These are phyloP conservation scores for Ceratocystis ficicola DNA, from an alignment of 2,329 filamentous ascomycete species.

Conservation along the genomic window DNA sequence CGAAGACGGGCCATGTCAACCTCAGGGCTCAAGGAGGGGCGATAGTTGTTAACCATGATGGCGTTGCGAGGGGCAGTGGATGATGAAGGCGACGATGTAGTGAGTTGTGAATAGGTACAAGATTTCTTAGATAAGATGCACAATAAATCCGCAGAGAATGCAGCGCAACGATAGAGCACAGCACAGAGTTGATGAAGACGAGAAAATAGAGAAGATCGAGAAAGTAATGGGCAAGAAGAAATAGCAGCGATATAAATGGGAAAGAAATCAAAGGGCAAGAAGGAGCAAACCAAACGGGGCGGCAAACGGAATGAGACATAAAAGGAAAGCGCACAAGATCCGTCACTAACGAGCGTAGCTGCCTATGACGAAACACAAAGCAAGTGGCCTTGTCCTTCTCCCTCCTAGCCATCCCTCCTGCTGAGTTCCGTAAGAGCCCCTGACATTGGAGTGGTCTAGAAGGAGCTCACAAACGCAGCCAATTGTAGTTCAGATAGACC, in stretches of 20 bases:
- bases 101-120: not conserved
- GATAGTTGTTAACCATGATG: slow-evolving; percentile 15
- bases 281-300: not conserved
- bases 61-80: not conserved
- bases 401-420: not conserved
- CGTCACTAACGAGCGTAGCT: not conserved
- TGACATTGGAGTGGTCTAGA: not conserved
- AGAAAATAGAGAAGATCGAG: not conserved
- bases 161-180: not conserved
- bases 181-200: not conserved
- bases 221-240: not conserved
- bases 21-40: not conserved
- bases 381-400: not conserved
- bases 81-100: slow-evolving; percentile 1
- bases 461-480: slow-evolving; percentile 4
- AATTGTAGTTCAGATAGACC: not conserved
- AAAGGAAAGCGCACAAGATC: not conserved
- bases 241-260: not conserved
- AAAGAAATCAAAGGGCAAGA: slow-evolving; percentile 11
- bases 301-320: slow-evolving; percentile 10
- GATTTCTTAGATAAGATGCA: not conserved
- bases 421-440: not conserved
- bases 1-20: slow-evolving; percentile 5
- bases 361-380: slow-evolving; percentile 7
- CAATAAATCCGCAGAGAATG: not conserved